These are phyloP conservation scores for Colletotrichum costaricense DNA, from an alignment of 2,329 filamentous ascomycete genomes.

Conservation along the genomic window DNA sequence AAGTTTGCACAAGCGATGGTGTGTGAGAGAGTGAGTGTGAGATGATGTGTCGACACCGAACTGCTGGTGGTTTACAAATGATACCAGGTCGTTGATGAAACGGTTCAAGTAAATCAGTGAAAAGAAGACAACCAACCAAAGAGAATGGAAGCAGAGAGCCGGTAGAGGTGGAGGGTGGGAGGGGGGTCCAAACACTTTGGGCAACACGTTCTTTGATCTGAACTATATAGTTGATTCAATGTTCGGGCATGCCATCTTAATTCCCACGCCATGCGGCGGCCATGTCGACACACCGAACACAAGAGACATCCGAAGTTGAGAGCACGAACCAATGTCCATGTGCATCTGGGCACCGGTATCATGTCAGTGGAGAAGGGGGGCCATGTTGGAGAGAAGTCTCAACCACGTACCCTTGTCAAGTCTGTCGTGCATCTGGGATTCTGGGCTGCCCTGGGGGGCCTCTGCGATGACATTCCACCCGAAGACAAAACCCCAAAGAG, in stretches of 20 bases:
- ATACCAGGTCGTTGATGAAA: slow-evolving; percentile 6
- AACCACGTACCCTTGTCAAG: slow-evolving; percentile 24
- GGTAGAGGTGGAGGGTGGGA: slow-evolving; percentile 1
- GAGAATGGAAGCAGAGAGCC: slow-evolving; percentile 18
- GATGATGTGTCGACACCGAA: slow-evolving; percentile 17
- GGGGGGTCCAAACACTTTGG: slow-evolving; percentile 5
- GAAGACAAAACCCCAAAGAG: too few species aligned
- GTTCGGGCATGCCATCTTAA: slow-evolving; percentile 27
- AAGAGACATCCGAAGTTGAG: slow-evolving; percentile 24
- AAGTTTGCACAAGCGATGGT: slow-evolving; percentile 27
- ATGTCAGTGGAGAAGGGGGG: slow-evolving; percentile 31
- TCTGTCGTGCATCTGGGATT: slow-evolving; percentile 1
- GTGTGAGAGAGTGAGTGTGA: neutral
- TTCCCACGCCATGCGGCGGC: neutral
- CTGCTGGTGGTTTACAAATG: slow-evolving; percentile 4
- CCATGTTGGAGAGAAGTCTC: slow-evolving; percentile 19
- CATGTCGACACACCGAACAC: too few species aligned
- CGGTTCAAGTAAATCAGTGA: neutral
- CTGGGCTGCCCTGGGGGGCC: too few species aligned
- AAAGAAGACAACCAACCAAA: slow-evolving; percentile 6
- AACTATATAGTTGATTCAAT: slow-evolving; percentile 29
- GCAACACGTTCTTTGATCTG: slow-evolving; percentile 27
- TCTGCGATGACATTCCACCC: too few species aligned
- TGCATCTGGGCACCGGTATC: slow-evolving; percentile 32
- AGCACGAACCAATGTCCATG: slow-evolving; percentile 25